Evolutionary conservation across 208 protist genomes (phyloP).

Genomic region (Leishmania braziliensis): DNA sequence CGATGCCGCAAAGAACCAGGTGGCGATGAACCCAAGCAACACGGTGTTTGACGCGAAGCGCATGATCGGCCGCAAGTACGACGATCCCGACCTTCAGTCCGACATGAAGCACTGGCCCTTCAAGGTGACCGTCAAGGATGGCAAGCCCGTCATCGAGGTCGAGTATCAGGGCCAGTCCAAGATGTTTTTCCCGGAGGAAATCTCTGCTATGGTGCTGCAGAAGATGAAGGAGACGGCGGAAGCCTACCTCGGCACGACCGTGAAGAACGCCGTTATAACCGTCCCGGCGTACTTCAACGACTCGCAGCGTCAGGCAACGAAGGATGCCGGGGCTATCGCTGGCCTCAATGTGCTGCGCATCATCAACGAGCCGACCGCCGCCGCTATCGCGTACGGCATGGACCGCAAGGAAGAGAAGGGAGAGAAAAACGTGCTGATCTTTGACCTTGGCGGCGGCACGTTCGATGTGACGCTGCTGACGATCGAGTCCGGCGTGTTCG

Average conservation of each 20-base stretch:
- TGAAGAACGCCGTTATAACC: slow-evolving; percentile 97
- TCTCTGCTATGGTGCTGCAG: slow-evolving; percentile 85
- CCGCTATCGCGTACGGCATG: slow-evolving; percentile 99
- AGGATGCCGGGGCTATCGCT: slow-evolving; percentile 98
- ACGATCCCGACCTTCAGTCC: slow-evolving; percentile 89
- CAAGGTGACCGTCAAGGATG: slow-evolving; percentile 89
- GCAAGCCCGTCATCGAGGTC: slow-evolving; percentile 79
- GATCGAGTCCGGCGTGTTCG: slow-evolving; percentile 99
- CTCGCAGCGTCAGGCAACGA: slow-evolving; percentile 99
- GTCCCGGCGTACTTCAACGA: slow-evolving; percentile 99
- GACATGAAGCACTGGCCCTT: slow-evolving; percentile 96
- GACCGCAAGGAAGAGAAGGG: slow-evolving; percentile 93
- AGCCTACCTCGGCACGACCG: slow-evolving; percentile 92
- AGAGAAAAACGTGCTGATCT: slow-evolving; percentile 96
- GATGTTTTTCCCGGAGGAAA: slow-evolving; percentile 85
- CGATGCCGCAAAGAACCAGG: slow-evolving; percentile 91
- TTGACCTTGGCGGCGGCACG: slow-evolving; percentile 98
- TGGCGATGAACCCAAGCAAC: slow-evolving; percentile 91
- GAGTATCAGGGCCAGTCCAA: slow-evolving; percentile 72
- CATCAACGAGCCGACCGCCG: slow-evolving; percentile 99
- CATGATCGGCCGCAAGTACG: slow-evolving; percentile 93
- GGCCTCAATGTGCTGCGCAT: slow-evolving; percentile 99
- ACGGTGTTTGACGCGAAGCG: slow-evolving; percentile 93
- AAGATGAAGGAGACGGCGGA: slow-evolving; percentile 96
- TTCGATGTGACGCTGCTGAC: slow-evolving; percentile 99